These are phyloP conservation scores for Cymodocea nodosa DNA, from an alignment of 116 monocot genomes.

Conservation along the genomic window DNA sequence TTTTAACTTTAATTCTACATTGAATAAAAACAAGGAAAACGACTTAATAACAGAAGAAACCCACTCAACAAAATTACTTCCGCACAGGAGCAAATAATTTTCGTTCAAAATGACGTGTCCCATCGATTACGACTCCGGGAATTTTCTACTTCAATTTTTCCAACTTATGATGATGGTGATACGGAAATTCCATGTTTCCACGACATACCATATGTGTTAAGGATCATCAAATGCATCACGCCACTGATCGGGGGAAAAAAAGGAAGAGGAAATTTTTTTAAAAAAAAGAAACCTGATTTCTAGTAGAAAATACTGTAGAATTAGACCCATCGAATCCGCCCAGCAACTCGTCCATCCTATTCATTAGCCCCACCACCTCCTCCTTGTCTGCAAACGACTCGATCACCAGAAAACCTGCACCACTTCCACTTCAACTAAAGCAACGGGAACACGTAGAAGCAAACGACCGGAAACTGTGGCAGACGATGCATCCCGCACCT, in stretches of 20 bases:
- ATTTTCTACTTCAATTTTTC: no score
- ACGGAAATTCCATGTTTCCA: no score
- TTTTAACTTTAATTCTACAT: no score
- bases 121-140: no score
- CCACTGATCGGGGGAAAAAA: no score
- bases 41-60: not conserved
- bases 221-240: not conserved
- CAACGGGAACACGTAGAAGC: not conserved
- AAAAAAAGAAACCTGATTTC: not conserved
- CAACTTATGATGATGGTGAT: no score
- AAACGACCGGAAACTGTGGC: not conserved
- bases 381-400: conserved; percentile 59
- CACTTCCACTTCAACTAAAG: not conserved
- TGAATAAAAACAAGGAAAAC: no score
- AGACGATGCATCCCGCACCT: conserved; percentile 23
- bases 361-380: conserved; percentile 54
- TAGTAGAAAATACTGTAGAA: no score
- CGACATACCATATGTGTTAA: no score
- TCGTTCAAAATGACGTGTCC: no score
- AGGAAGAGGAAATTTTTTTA: not conserved
- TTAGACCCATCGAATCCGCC: conserved; percentile 39
- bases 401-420: conserved; percentile 67
- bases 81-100: no score
- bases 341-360: conserved; percentile 61
- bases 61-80: no score